phyloP scores from a whole-genome alignment of 2,329 filamentous ascomycete species.

The Penicillium sp. region DNA sequence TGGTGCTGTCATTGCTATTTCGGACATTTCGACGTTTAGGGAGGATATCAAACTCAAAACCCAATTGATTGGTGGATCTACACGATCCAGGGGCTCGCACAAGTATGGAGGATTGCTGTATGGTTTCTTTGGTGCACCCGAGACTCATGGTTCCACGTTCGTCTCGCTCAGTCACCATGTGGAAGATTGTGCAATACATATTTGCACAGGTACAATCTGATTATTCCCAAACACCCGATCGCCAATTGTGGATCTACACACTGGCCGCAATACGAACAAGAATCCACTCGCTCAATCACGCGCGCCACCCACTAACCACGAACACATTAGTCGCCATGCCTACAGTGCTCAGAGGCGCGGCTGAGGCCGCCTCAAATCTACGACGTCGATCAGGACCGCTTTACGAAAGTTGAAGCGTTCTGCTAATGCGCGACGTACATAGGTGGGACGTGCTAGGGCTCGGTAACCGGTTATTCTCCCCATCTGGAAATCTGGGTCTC shows the following conservation, averaged over 20 bases:
- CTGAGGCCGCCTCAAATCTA: constrained; percentile 5
- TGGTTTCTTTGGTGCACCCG: background rate
- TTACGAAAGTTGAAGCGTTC: background rate
- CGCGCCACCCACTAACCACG: background rate
- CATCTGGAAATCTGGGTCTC: background rate
- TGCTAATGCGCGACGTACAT: background rate
- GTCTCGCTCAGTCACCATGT: background rate
- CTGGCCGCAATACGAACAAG: background rate
- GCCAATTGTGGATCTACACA: background rate
- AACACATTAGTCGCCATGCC: background rate
- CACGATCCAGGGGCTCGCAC: background rate
- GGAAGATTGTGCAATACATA: background rate
- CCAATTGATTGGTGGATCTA: constrained; percentile 5
- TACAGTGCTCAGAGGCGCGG: background rate
- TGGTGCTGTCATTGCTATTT: background rate
- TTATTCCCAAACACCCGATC: background rate
- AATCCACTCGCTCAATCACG: background rate
- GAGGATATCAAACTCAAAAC: background rate
- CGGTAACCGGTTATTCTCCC: background rate
- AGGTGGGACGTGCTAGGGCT: background rate
- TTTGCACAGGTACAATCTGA: background rate
- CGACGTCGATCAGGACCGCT: constrained; percentile 6
- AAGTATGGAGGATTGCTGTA: background rate
- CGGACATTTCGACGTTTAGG: background rate
- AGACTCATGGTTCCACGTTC: background rate